A percentile compares a stretch with the other conserved stretches of the same genome.
Conservation (phyloP, 495 filamentous ascomycete species). For the Lasiosphaeriaceae sp. region DNA sequence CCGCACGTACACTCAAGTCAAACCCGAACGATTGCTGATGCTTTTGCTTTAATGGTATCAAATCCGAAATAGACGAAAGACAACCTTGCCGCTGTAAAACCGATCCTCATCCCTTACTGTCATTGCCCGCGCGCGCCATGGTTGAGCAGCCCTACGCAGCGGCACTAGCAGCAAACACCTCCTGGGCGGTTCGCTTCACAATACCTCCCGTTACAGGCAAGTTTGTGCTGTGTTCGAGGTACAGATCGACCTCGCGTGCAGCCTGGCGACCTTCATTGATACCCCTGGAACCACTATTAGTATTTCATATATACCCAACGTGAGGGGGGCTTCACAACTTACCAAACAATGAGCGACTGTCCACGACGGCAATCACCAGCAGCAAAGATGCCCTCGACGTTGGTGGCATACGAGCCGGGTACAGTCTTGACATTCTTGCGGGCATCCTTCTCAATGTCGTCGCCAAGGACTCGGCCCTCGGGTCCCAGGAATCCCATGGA, state of each 20-base stretch:
- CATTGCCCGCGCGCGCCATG: background rate
- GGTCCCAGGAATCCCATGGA: constrained; percentile 99
- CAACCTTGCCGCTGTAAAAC: background rate
- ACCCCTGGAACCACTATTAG: constrained; percentile 59
- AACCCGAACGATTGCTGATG: constrained; percentile 4
- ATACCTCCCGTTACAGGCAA: constrained; percentile 95
- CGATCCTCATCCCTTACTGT: background rate
- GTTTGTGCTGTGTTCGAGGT: constrained; percentile 74
- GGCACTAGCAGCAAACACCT: constrained; percentile 46
- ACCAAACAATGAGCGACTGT: constrained; percentile 98
- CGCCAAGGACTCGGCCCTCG: constrained; percentile 83
- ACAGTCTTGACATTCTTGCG: constrained; percentile 98
- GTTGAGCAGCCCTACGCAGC: background rate
- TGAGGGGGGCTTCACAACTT: constrained; percentile 32
- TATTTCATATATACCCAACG: background rate
- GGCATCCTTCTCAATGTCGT: constrained; percentile 83
- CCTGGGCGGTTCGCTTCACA: constrained; percentile 73
- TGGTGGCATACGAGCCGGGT: constrained; percentile 84
- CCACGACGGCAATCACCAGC: constrained; percentile 96
- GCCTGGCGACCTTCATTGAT: constrained; percentile 97
- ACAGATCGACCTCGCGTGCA: constrained; percentile 90
- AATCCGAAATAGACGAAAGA: constrained; percentile 3
- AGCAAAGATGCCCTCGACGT: constrained; percentile 85
- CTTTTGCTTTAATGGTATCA: constrained; percentile 17
- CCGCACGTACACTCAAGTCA: background rate